Conservation (phyloP, 352 stramenopile species). For the Pythium oligandrum region DNA sequence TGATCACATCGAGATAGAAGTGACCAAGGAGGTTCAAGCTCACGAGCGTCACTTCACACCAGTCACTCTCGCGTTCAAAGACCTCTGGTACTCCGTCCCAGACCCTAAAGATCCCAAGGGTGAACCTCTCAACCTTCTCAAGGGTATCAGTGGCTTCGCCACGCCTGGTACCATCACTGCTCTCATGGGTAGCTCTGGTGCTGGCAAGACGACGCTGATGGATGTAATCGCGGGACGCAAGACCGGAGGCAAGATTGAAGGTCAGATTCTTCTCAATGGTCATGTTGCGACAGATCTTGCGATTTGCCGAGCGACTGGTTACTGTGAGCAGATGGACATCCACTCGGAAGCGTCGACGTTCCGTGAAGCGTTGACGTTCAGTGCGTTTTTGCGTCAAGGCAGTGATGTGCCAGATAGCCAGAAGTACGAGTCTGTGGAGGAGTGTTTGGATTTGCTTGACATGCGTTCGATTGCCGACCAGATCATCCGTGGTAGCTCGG, state of each 20-base stretch:
- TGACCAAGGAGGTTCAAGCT: constrained; percentile 5
- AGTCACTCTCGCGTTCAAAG: constrained; percentile 37
- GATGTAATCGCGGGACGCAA: constrained; percentile 94
- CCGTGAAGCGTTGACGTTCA: too few species aligned
- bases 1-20: neutral
- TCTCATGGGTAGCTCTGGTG: too few species aligned
- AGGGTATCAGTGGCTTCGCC: too few species aligned
- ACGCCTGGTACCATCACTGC: too few species aligned
- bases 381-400: constrained; percentile 56
- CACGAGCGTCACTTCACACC: too few species aligned
- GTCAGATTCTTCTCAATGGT: constrained; percentile 88
- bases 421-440: constrained; percentile 34
- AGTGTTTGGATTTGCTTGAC: constrained; percentile 32
- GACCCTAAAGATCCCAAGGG: constrained; percentile 32
- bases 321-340: too few species aligned
- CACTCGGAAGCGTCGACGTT: too few species aligned
- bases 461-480: constrained; percentile 30
- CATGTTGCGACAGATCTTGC: too few species aligned
- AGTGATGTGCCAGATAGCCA: too few species aligned
- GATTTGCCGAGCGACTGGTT: too few species aligned
- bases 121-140: constrained; percentile 47
- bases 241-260: constrained; percentile 77
- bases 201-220: constrained; percentile 94
- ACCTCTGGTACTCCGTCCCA: too few species aligned
- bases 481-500: too few species aligned